Evolutionary conservation across 169 alveolate genomes (phyloP).

Genomic region (Prorocentrum cordatum): DNA sequence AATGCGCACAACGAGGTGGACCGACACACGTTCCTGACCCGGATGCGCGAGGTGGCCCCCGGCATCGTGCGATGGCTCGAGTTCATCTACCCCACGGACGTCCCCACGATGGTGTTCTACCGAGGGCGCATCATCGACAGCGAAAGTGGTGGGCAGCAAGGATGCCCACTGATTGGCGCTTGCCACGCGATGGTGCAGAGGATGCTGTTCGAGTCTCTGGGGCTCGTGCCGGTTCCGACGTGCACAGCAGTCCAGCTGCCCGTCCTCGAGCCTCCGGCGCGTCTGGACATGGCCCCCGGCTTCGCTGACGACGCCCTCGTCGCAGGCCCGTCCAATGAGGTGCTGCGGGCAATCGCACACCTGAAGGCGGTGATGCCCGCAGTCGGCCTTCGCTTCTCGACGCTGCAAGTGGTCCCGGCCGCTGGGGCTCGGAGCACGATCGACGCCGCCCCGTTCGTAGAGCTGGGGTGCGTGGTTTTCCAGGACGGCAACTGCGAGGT

Average conservation of each 20-base stretch:
- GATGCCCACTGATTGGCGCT: conserved; percentile 9
- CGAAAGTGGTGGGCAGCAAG: not conserved
- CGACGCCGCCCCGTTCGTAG: too few relatives aligned
- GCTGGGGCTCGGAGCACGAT: too few relatives aligned
- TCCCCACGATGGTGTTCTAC: not conserved
- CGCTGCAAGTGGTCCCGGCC: too few relatives aligned
- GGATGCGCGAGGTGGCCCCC: conserved; percentile 9
- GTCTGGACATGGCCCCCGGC: conserved; percentile 19
- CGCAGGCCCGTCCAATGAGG: too few relatives aligned
- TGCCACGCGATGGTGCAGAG: conserved; percentile 35
- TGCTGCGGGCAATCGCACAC: too few relatives aligned
- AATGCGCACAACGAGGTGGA: conserved; percentile 23
- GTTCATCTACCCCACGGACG: not conserved
- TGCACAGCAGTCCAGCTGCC: not conserved
- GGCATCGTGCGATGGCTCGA: conserved; percentile 11
- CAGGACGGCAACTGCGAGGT: too few relatives aligned
- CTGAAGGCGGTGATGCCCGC: too few relatives aligned
- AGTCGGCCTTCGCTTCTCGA: too few relatives aligned
- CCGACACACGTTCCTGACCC: not conserved
- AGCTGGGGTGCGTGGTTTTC: too few relatives aligned
- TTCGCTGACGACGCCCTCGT: conserved; percentile 17
- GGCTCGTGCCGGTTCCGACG: not conserved
- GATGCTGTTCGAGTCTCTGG: conserved; percentile 5
- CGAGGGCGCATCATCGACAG: too few relatives aligned
- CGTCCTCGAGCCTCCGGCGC: not conserved